Conservation (phyloP, 2,329 filamentous ascomycete genomes). For the Colletotrichum liaoningense region DNA sequence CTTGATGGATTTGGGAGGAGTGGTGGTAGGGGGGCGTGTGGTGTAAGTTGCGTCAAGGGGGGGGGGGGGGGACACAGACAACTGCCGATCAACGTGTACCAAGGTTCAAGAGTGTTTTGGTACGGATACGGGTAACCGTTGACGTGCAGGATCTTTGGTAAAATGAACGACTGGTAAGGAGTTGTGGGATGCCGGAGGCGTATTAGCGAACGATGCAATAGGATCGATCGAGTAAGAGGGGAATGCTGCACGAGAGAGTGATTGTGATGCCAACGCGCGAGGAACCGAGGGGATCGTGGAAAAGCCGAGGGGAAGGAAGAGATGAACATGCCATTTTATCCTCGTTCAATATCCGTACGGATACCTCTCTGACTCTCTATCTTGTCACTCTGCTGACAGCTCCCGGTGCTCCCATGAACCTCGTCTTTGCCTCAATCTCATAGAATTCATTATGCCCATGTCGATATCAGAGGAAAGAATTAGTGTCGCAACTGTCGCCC, state of each 20-base stretch:
- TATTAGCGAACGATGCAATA: slow-evolving; percentile 4
- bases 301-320: neutral
- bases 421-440: slow-evolving; percentile 5
- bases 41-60: neutral
- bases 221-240: neutral
- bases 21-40: neutral
- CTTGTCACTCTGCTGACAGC: neutral
- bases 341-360: neutral
- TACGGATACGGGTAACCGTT: neutral
- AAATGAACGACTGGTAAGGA: neutral
- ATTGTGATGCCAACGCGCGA: slow-evolving; percentile 5
- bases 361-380: neutral
- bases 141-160: neutral
- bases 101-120: neutral
- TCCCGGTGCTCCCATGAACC: neutral
- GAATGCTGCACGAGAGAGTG: neutral
- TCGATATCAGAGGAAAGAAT: neutral
- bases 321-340: slow-evolving; percentile 20
- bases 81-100: slow-evolving; percentile 12
- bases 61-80: neutral
- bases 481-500: neutral
- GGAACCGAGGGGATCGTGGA: neutral
- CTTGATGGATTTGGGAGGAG: neutral
- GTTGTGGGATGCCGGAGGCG: slow-evolving; percentile 6
- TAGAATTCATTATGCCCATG: neutral